Evolutionary conservation across 2,329 filamentous ascomycete species (phyloP).

Genomic region (Scolecobasidium constrictum): DNA sequence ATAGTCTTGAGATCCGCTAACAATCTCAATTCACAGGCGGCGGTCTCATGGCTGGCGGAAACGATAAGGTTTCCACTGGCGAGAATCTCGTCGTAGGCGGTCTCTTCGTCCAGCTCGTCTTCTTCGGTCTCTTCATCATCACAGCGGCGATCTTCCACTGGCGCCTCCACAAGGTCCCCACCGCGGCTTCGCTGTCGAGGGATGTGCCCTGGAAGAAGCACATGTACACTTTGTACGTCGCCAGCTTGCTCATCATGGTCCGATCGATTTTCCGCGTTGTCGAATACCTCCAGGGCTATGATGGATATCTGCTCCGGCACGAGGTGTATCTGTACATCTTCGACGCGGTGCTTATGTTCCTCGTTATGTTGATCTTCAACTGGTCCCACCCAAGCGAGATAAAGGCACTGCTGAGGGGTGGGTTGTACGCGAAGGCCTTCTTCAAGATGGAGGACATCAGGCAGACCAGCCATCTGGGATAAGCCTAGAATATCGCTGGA

Average conservation of each 20-base stretch:
- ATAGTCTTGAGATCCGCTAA: constrained; percentile 1
- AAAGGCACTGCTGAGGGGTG: background rate
- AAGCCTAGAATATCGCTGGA: no score
- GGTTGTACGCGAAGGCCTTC: background rate
- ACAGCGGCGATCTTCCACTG: constrained; percentile 19
- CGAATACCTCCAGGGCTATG: constrained; percentile 36
- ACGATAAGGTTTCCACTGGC: constrained; percentile 20
- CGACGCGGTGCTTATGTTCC: constrained; percentile 34
- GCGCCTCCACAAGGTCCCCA: constrained; percentile 15
- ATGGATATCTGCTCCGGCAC: constrained; percentile 31
- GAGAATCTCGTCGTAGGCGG: constrained; percentile 37
- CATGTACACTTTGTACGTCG: constrained; percentile 32
- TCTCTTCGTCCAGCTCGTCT: constrained; percentile 38
- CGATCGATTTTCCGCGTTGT: constrained; percentile 37
- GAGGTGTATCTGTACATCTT: constrained; percentile 38
- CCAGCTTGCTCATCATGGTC: constrained; percentile 36
- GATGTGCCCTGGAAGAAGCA: constrained; percentile 27
- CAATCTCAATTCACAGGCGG: constrained; percentile 28
- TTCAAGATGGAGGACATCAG: background rate
- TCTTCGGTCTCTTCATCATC: constrained; percentile 39
- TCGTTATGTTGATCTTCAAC: constrained; percentile 31
- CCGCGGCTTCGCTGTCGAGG: constrained; percentile 6
- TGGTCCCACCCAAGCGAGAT: constrained; percentile 21
- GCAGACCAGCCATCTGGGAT: no score
- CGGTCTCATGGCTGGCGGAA: constrained; percentile 27